These are phyloP conservation scores for Penicillium sp. DNA, from an alignment of 2,329 filamentous ascomycete species.

Conservation along the genomic window DNA sequence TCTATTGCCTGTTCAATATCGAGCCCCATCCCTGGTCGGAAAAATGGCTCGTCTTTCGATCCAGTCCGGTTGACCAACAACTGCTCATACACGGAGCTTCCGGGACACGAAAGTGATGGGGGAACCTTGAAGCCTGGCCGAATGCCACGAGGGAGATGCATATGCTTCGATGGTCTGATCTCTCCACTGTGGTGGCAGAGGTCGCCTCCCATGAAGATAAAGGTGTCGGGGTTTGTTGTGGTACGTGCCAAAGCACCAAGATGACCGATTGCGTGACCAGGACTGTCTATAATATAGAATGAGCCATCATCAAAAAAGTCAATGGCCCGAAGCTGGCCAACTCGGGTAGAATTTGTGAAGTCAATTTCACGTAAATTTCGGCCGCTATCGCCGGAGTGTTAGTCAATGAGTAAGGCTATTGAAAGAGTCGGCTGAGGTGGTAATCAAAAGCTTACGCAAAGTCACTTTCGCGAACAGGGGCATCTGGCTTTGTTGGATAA, in stretches of 20 bases:
- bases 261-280: conserved; percentile 50
- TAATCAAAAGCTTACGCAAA: conserved; percentile 35
- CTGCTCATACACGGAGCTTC: conserved; percentile 3
- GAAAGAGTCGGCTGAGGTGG: no score
- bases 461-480: conserved; percentile 43
- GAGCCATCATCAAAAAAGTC: conserved; percentile 46
- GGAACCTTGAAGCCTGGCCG: conserved; percentile 34
- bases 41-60: not conserved
- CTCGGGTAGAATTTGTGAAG: conserved; percentile 6
- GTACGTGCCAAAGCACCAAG: conserved; percentile 47
- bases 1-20: not conserved
- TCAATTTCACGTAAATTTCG: conserved; percentile 27
- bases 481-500: conserved; percentile 44
- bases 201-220: conserved; percentile 54
- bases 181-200: conserved; percentile 48
- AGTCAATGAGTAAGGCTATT: conserved; percentile 20
- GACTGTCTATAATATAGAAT: conserved; percentile 40
- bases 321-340: conserved; percentile 38
- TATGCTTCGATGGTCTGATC: conserved; percentile 46
- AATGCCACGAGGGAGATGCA: conserved; percentile 20
- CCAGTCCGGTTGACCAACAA: not conserved
- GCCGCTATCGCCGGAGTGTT: not conserved
- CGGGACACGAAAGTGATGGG: not conserved
- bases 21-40: not conserved
- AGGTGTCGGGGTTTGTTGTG: conserved; percentile 33